phyloP scores from a whole-genome alignment of 2,329 filamentous ascomycete species.

The Alternaria sp. region DNA sequence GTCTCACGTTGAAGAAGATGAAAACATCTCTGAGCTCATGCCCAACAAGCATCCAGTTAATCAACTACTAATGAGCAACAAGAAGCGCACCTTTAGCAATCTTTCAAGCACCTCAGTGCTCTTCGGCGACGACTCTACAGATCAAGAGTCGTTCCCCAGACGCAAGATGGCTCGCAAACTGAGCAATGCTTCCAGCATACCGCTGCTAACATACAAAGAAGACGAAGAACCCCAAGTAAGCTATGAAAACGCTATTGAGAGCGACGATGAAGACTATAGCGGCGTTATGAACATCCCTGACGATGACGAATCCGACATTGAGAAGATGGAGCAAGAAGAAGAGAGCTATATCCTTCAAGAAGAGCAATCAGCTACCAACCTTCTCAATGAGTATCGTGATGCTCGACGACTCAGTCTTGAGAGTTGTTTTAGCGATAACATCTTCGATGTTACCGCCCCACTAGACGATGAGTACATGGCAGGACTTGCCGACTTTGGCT shows the following conservation, averaged over 20 bases:
- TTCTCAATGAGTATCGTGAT: slow-evolving; percentile 45
- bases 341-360: slow-evolving; percentile 73
- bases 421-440: slow-evolving; percentile 45
- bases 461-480: slow-evolving; percentile 37
- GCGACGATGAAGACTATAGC: slow-evolving; percentile 65
- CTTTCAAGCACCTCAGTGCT: slow-evolving; percentile 50
- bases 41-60: slow-evolving; percentile 41
- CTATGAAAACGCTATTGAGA: slow-evolving; percentile 50
- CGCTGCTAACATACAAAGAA: slow-evolving; percentile 49
- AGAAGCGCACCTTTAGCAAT: slow-evolving; percentile 53
- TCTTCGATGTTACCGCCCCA: slow-evolving; percentile 44
- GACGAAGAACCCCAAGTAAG: slow-evolving; percentile 27
- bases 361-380: slow-evolving; percentile 39
- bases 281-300: slow-evolving; percentile 83
- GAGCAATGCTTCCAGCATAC: slow-evolving; percentile 44
- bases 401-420: slow-evolving; percentile 48
- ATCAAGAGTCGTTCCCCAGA: slow-evolving; percentile 47
- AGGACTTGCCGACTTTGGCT: slow-evolving; percentile 42
- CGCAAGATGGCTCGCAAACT: slow-evolving; percentile 50
- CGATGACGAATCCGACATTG: slow-evolving; percentile 77
- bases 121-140: slow-evolving; percentile 46
- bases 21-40: slow-evolving; percentile 36
- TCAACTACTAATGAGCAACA: slow-evolving; percentile 41
- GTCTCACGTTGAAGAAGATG: slow-evolving; percentile 42
- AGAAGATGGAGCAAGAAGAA: slow-evolving; percentile 79